These are phyloP conservation scores for Rutstroemia sp. DNA, from an alignment of 2,329 filamentous ascomycete species.

Conservation along the genomic window DNA sequence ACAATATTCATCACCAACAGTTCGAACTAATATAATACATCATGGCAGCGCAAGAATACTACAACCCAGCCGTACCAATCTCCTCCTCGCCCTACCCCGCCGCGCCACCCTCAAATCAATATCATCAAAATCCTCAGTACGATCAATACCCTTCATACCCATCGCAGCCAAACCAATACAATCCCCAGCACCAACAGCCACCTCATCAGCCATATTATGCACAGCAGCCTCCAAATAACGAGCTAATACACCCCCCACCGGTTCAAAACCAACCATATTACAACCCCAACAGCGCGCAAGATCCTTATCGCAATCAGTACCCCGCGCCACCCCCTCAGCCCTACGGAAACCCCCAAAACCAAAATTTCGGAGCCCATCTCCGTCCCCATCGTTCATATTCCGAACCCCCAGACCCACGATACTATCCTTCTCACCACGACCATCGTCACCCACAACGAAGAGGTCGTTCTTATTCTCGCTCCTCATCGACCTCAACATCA, in stretches of 20 bases:
- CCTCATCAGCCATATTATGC: not conserved
- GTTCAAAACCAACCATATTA: not conserved
- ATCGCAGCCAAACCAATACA: not conserved
- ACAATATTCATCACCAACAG: too few species aligned
- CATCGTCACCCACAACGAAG: not conserved
- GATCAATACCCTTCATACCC: not conserved
- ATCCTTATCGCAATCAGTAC: not conserved
- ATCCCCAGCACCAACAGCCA: not conserved
- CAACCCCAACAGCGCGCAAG: not conserved
- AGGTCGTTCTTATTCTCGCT: not conserved
- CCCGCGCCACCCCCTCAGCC: not conserved
- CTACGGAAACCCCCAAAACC: not conserved
- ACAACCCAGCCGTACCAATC: not conserved
- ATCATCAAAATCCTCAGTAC: conserved; percentile 1
- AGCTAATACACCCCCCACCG: not conserved
- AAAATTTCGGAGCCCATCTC: not conserved
- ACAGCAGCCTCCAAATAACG: not conserved
- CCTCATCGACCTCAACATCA: not conserved
- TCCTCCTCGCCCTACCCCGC: not conserved
- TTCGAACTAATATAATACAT: not conserved
- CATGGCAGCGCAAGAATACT: not conserved
- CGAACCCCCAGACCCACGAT: conserved; percentile 12
- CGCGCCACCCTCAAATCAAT: not conserved
- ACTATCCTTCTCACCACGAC: conserved; percentile 7
- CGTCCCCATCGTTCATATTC: conserved; percentile 14